A percentile compares a stretch with the other conserved stretches of the same genome.
These are phyloP conservation scores for Trametes meyenii DNA, from an alignment of 768 basidiomycete genomes.

Conservation along the genomic window DNA sequence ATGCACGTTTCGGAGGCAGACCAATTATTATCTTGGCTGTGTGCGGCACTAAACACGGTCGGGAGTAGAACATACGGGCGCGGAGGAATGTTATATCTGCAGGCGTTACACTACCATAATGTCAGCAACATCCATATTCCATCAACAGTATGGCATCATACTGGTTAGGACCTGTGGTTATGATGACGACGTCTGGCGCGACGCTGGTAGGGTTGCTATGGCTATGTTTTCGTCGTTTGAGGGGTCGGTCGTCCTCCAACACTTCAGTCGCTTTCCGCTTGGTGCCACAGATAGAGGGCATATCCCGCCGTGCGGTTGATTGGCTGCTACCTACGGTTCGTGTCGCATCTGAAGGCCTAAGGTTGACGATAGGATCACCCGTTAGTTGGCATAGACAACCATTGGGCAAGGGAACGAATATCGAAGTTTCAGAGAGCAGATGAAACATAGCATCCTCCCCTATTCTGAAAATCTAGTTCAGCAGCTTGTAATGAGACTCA, in stretches of 20 bases:
- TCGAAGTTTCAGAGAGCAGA: conserved; percentile 70
- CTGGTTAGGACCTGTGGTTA: background rate
- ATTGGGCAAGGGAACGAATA: conserved; percentile 82
- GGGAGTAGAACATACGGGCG: conserved; percentile 66
- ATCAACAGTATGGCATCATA: background rate
- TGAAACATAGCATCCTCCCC: conserved; percentile 79
- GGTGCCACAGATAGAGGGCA: background rate
- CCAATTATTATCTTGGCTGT: conserved; percentile 58
- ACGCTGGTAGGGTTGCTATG: background rate
- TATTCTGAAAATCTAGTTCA: conserved; percentile 50
- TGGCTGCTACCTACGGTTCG: too few species aligned
- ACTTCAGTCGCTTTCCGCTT: conserved; percentile 7
- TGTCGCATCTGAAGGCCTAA: conserved; percentile 26
- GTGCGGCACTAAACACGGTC: conserved; percentile 56
- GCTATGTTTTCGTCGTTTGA: conserved; percentile 34
- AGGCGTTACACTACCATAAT: conserved; percentile 42
- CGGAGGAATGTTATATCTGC: conserved; percentile 57
- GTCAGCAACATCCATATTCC: background rate
- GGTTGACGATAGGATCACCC: conserved; percentile 65
- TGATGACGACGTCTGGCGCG: background rate
- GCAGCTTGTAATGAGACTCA: background rate
- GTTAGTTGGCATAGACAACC: conserved; percentile 83
- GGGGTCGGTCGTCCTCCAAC: conserved; percentile 21
- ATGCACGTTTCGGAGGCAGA: conserved; percentile 67
- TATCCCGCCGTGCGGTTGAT: too few species aligned